A percentile compares a stretch with the other conserved stretches of the same genome.
Conservation (phyloP, 163 green algal species). For the Scenedesmus sp. region DNA sequence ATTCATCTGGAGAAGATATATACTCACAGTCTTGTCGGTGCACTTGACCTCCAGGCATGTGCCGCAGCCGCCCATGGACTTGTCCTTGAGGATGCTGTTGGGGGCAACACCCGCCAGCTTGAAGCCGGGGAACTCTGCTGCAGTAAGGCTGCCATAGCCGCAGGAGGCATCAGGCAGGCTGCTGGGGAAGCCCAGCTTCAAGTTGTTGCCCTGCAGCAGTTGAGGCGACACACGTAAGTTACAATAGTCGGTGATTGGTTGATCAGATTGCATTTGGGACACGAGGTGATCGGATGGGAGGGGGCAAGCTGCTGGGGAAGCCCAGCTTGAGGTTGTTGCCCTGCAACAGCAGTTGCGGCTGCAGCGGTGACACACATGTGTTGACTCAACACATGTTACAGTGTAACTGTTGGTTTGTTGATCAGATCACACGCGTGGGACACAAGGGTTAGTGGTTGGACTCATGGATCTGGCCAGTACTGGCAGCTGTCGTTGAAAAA, state of each 20-base stretch:
- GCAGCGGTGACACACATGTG: too few relatives aligned
- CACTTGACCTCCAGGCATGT: constrained; percentile 42
- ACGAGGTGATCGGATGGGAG: too few relatives aligned
- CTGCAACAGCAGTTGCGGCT: too few relatives aligned
- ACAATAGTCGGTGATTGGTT: too few relatives aligned
- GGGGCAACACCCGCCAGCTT: not conserved
- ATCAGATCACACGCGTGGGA: not conserved
- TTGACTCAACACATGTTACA: too few relatives aligned
- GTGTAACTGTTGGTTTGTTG: too few relatives aligned
- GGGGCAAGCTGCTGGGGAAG: too few relatives aligned
- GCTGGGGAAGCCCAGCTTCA: not conserved
- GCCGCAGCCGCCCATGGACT: constrained; percentile 8
- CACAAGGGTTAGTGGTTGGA: too few relatives aligned
- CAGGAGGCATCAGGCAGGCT: constrained; percentile 1
- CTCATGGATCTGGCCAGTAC: too few relatives aligned
- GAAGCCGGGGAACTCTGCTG: not conserved
- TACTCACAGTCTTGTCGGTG: not conserved
- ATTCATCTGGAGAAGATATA: not conserved
- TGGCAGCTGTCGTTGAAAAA: not conserved
- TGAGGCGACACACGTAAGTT: too few relatives aligned
- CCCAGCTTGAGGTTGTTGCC: too few relatives aligned
- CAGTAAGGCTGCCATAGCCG: constrained; percentile 10
- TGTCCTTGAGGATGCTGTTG: constrained; percentile 3
- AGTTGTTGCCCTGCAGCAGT: not conserved
- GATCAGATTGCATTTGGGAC: too few relatives aligned